Percentiles rank a stretch among this genome's conserved stretches.
Evolutionary conservation across 495 filamentous ascomycete species (phyloP).

Genomic region (Parmelia sp.): DNA sequence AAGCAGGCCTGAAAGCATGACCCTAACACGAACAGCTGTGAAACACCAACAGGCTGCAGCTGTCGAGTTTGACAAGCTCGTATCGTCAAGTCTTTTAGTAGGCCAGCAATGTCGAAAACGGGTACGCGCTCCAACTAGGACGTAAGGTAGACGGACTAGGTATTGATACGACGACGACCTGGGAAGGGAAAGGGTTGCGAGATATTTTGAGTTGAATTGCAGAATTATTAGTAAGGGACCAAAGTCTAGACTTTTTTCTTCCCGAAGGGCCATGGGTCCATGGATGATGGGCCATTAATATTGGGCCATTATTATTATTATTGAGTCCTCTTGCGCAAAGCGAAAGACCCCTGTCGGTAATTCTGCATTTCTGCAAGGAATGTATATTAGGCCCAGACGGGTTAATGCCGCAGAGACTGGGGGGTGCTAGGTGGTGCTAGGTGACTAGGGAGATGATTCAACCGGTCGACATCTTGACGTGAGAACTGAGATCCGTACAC

Average conservation of each 20-base stretch:
- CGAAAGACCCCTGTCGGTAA: background rate
- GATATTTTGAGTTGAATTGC: background rate
- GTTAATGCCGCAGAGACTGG: background rate
- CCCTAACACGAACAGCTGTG: background rate
- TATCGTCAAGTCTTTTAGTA: background rate
- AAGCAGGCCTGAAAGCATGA: background rate
- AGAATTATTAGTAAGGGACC: background rate
- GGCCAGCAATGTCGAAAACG: background rate
- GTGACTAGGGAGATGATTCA: background rate
- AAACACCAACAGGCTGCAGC: conserved; percentile 5
- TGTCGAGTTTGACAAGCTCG: background rate
- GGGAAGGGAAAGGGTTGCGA: background rate
- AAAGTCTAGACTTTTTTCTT: conserved; percentile 6
- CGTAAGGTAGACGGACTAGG: background rate
- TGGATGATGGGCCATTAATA: no score
- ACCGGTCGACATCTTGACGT: background rate
- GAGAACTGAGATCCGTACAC: conserved; percentile 6
- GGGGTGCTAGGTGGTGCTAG: no score
- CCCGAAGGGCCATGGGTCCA: background rate
- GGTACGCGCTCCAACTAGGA: background rate
- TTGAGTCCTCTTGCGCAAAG: background rate
- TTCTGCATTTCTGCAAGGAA: background rate
- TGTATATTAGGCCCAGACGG: background rate
- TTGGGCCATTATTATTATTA: no score
- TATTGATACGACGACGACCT: background rate